Evolutionary conservation across 176 grass and related monocot genomes (phyloP), one percentile per base, ranked within the genome.

Genomic region (Aegilops bicornis): DNA sequence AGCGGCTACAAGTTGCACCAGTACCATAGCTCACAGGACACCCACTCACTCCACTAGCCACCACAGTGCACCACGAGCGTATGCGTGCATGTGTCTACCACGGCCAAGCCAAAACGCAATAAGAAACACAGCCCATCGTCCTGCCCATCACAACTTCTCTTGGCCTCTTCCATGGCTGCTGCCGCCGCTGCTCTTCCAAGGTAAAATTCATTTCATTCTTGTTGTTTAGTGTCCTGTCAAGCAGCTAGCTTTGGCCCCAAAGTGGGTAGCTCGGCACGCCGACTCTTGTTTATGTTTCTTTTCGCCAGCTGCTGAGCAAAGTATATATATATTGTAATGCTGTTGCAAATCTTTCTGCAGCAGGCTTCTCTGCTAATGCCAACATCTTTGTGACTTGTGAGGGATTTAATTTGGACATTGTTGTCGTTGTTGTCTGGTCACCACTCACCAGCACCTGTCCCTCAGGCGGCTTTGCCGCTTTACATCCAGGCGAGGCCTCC

Each of bases 391-490:
- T 54, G 48, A 52, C 43, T 45, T 45, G 48, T 14, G 50, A 65
- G 33, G 11, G 25, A 60, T 76, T 76, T 80, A 47, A 16, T 89
- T 58, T 32, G 30, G 76, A 42, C 83, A 61, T 66, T 82, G 69
- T 36, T 56, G 52, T 36, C 19, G 50, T 16, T 52, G 48, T 56
- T 35, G 59, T 37, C 62, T n/a, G 78, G 63, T 77, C 23, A 52
- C 63, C 61, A 1, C 48, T 77, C 23, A 52, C 63, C 47, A 1
- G 72, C 60, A 69, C 77, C 69, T 89, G 63, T 77, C 78, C 35
- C 62, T 52, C 69, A 50, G 43, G 61, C 78, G 22, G 68, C 45
- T 84, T 84, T 91, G 79, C 54, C 39, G 25, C 27, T 31, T 61
- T 43, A 69, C 35, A 82, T 88, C 75, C 65, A 72, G 61, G 78